Conservation (phyloP, 2,329 filamentous ascomycete species). For the Gyromitra esculenta region DNA sequence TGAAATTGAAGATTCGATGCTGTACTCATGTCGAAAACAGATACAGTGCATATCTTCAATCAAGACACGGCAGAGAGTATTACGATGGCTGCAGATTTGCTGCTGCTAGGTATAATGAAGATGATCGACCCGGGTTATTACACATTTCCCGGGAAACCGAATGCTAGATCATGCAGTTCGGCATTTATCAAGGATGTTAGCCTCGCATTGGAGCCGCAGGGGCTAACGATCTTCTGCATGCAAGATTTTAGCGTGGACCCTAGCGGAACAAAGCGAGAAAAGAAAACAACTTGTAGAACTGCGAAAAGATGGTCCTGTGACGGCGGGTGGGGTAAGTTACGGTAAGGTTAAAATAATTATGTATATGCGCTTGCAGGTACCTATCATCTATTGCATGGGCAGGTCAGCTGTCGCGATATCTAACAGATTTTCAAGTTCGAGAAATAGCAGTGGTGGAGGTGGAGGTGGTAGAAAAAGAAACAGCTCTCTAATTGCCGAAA, state of each 20-base stretch:
- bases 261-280: conserved; percentile 15
- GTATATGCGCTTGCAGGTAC: conserved; percentile 27
- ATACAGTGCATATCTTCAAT: background rate
- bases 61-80: background rate
- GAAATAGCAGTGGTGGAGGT: conserved; percentile 9
- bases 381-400: conserved; percentile 10
- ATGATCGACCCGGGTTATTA: background rate
- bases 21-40: background rate
- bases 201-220: conserved; percentile 15
- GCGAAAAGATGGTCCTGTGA: background rate
- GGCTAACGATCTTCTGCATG: conserved; percentile 25
- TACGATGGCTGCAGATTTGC: background rate
- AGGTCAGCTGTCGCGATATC: conserved; percentile 31
- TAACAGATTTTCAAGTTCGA: conserved; percentile 11
- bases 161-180: background rate
- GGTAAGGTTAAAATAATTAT: conserved; percentile 23
- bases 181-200: background rate
- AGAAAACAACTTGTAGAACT: conserved; percentile 2
- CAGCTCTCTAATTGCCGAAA: conserved; percentile 21
- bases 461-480: conserved; percentile 19
- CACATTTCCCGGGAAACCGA: background rate
- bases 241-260: conserved; percentile 30
- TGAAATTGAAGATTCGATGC: background rate
- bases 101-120: background rate
- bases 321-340: conserved; percentile 16